Evolutionary conservation across 495 filamentous ascomycete genomes (phyloP).

Genomic region (Aspergillus sparsus): DNA sequence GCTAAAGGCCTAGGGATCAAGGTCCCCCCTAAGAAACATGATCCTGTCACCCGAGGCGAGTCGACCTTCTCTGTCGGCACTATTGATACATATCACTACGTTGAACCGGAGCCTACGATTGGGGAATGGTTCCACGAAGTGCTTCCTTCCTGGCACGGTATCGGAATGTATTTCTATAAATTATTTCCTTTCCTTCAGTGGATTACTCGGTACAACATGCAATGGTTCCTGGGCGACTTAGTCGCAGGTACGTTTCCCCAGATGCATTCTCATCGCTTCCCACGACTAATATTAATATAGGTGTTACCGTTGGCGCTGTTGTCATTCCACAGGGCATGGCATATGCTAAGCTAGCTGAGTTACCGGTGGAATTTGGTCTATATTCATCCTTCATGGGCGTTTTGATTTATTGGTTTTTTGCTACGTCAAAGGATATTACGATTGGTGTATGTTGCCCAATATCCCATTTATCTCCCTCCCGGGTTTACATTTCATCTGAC

Average conservation of each 20-base stretch:
- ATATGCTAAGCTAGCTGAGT: slow-evolving; percentile 81
- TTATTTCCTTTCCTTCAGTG: slow-evolving; percentile 88
- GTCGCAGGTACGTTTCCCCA: slow-evolving; percentile 69
- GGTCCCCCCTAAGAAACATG: slow-evolving; percentile 58
- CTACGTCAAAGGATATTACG: slow-evolving; percentile 98
- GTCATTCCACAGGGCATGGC: slow-evolving; percentile 98
- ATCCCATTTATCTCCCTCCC: not conserved
- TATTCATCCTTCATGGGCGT: slow-evolving; percentile 99
- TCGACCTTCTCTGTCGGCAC: slow-evolving; percentile 76
- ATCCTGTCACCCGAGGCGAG: slow-evolving; percentile 68
- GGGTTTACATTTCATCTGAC: slow-evolving; percentile 22
- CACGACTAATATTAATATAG: slow-evolving; percentile 36
- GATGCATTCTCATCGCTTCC: not conserved
- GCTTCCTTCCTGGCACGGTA: slow-evolving; percentile 55
- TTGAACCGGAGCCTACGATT: slow-evolving; percentile 78
- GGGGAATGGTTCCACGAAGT: slow-evolving; percentile 68
- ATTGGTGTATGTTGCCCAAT: slow-evolving; percentile 73
- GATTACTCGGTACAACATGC: slow-evolving; percentile 83
- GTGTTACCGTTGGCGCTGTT: slow-evolving; percentile 91
- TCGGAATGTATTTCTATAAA: slow-evolving; percentile 59
- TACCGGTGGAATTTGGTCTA: slow-evolving; percentile 79
- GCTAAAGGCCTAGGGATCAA: slow-evolving; percentile 88
- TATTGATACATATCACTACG: slow-evolving; percentile 74
- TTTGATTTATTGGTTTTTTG: slow-evolving; percentile 96
- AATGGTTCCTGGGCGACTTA: slow-evolving; percentile 87